Percentiles rank a stretch among this genome's conserved stretches.
Evolutionary conservation across 2,329 filamentous ascomycete genomes (phyloP).

Genomic region (Arthrobotrys entomopaga): DNA sequence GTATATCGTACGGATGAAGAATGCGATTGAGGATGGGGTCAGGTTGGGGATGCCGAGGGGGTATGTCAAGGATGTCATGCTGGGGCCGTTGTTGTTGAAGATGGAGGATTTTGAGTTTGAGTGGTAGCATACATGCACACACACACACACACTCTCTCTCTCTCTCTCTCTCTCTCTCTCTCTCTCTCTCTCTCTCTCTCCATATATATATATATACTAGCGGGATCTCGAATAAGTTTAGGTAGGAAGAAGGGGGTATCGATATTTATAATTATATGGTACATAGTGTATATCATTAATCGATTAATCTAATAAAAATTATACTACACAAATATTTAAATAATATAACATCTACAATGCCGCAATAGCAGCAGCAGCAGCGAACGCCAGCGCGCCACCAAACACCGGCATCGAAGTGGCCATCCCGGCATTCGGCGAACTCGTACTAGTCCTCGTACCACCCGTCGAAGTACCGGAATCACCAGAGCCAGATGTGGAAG

Average conservation of each 20-base stretch:
- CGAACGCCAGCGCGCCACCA: slow-evolving; percentile 37
- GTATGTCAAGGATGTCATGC: slow-evolving; percentile 56
- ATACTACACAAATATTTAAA: slow-evolving; percentile 5
- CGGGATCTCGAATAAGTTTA: background rate
- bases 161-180: too few relatives aligned
- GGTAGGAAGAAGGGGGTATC: background rate
- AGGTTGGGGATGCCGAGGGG: slow-evolving; percentile 45
- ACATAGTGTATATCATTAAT: slow-evolving; percentile 29
- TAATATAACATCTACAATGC: slow-evolving; percentile 9
- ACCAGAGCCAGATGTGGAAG: background rate
- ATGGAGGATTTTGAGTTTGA: slow-evolving; percentile 8
- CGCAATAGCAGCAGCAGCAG: slow-evolving; percentile 17
- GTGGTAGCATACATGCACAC: too few relatives aligned
- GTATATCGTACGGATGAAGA: slow-evolving; percentile 55
- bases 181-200: too few relatives aligned
- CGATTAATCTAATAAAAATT: background rate
- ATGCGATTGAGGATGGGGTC: slow-evolving; percentile 54
- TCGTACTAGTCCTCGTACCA: slow-evolving; percentile 25
- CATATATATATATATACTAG: too few relatives aligned
- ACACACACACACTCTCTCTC: too few relatives aligned
- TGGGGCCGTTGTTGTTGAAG: slow-evolving; percentile 24
- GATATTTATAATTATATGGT: slow-evolving; percentile 20
- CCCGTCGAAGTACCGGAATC: slow-evolving; percentile 6
- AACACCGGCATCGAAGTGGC: slow-evolving; percentile 27
- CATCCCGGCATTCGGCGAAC: slow-evolving; percentile 35